Conservation (phyloP, 2,329 filamentous ascomycete species). For the Aspergillus pseudoviridinutans region DNA sequence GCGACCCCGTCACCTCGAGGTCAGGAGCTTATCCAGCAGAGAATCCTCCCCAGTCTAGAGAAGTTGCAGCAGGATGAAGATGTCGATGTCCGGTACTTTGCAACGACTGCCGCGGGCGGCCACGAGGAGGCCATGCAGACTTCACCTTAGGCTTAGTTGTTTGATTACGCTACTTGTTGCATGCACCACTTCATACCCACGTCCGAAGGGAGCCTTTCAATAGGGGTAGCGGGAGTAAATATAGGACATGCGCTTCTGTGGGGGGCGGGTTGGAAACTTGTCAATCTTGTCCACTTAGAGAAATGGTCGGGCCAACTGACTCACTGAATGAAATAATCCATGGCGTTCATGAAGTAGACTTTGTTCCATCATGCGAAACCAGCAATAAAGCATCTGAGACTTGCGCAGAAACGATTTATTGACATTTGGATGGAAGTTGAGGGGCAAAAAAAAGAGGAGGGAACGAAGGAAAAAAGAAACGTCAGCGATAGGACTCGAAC, state of each 20-base stretch:
- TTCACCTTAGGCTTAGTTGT: slow-evolving; percentile 36
- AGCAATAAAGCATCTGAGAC: neutral
- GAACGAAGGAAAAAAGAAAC: no score
- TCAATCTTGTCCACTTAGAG: slow-evolving; percentile 31
- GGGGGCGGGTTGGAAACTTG: neutral
- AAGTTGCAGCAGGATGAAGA: slow-evolving; percentile 97
- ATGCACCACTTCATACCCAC: slow-evolving; percentile 5
- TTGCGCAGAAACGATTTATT: neutral
- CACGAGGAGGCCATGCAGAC: slow-evolving; percentile 54
- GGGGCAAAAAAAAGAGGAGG: no score
- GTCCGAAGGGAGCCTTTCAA: slow-evolving; percentile 10
- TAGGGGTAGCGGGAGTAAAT: slow-evolving; percentile 16
- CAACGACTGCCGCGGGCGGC: slow-evolving; percentile 73
- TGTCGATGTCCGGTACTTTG: slow-evolving; percentile 97
- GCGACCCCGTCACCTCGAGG: slow-evolving; percentile 62
- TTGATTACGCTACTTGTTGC: slow-evolving; percentile 2
- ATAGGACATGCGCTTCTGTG: neutral
- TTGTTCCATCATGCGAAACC: slow-evolving; percentile 16
- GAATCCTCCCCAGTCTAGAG: slow-evolving; percentile 83
- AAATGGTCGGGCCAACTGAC: slow-evolving; percentile 32
- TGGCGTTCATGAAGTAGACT: slow-evolving; percentile 37
- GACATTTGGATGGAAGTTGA: neutral
- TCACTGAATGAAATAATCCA: slow-evolving; percentile 30
- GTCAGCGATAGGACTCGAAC: slow-evolving; percentile 1
- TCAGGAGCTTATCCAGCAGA: slow-evolving; percentile 76